Evolutionary conservation across 208 protist genomes (phyloP).

Genomic region (Lotmaria passim): DNA sequence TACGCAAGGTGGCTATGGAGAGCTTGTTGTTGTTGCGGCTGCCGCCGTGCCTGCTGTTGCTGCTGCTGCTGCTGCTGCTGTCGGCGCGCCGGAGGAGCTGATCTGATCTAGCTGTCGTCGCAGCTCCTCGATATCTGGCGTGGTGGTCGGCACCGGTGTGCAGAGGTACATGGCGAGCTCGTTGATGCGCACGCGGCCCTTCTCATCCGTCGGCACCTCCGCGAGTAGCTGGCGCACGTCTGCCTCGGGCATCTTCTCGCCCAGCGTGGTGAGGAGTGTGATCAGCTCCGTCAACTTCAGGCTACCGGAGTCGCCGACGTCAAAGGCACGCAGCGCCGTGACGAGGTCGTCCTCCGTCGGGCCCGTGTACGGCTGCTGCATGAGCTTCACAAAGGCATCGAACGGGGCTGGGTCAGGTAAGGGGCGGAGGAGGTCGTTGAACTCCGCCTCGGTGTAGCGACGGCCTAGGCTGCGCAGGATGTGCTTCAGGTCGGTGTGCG

Average conservation of each 20-base stretch:
- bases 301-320: slow-evolving; percentile 68
- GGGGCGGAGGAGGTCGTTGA: slow-evolving; percentile 70
- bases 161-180: slow-evolving; percentile 81
- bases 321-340: slow-evolving; percentile 85
- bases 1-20: too few relatives aligned
- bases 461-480: slow-evolving; percentile 88
- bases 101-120: slow-evolving; percentile 71
- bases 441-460: slow-evolving; percentile 90
- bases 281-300: slow-evolving; percentile 83
- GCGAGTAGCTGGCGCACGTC: slow-evolving; percentile 86
- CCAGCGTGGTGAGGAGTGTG: slow-evolving; percentile 84
- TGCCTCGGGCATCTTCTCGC: slow-evolving; percentile 88
- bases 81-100: background rate
- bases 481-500: slow-evolving; percentile 85
- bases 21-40: background rate
- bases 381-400: slow-evolving; percentile 76
- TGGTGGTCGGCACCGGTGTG: slow-evolving; percentile 86
- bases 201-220: slow-evolving; percentile 78
- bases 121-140: slow-evolving; percentile 87
- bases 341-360: slow-evolving; percentile 88
- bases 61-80: background rate
- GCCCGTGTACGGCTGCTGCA: slow-evolving; percentile 88
- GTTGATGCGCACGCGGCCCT: slow-evolving; percentile 81
- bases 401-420: slow-evolving; percentile 72
- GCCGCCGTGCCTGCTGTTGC: background rate